Base-by-base conservation (phyloP, 2,329 filamentous ascomycete species). In the Orbilia oligospora region DNA sequence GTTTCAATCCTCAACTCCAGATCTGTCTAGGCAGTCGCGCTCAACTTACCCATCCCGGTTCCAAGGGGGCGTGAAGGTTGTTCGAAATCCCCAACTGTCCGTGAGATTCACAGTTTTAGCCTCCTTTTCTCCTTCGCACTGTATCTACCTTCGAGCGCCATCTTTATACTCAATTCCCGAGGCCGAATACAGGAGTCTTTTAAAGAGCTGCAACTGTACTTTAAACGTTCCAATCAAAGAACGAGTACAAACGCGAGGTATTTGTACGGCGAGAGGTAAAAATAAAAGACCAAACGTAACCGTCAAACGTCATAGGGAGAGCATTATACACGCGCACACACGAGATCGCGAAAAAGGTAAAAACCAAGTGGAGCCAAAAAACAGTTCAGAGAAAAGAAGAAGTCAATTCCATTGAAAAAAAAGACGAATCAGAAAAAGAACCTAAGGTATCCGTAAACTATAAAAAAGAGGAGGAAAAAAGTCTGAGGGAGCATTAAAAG, bases 261-360 rank as follows among this genome's bases (percentile, higher is more conserved):
- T 38, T 16, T 61, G 20, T 12, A 44, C 36, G 33, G 33, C 18
- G 36, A n/a, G 5, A 41, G 27, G 27, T 6, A 3, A 30, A 14
- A 22, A n/a, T n/a, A 44, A 58, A 38, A 12, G 18, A 58, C 6
- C n/a, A 55, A 55, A 55, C 36, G 56, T 44, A 61, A 61, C 56
- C 56, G 20, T 61, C 56, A 61, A 58, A 58, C 53, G 53, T 58
- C 53, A 58, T 41, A n/a, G 20, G 56, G 56, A 61, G 56, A 61
- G 36, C 56, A 61, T 3, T 14, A n/a, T 14, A 12, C 38, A 41
- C 38, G 38, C 55, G 33, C 33, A 61, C 12, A 18, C 33, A 61
- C 12, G 30, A 58, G 16, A 16, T 20, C 9, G 5, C n/a, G 30
- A 58, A 41, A 8, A 3, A 20, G n/a, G 18, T 0, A 56, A 14